Percentiles rank a stretch among this genome's conserved stretches.
Evolutionary conservation across 2,329 filamentous ascomycete genomes (phyloP).

Genomic region (Verticillium isaacii): DNA sequence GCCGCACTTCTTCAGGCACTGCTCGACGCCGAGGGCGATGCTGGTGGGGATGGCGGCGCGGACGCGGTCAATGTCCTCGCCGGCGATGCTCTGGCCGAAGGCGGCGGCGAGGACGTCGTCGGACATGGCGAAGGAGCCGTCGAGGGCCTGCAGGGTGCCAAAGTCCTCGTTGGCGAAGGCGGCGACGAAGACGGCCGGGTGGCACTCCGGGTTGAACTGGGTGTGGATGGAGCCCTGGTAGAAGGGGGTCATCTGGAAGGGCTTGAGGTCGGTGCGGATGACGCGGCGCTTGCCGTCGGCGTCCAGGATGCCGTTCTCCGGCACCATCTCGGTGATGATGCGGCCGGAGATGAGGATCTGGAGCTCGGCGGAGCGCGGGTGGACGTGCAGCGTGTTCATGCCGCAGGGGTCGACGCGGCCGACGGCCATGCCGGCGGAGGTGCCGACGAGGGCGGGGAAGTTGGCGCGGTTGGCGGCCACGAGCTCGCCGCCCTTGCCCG

Average conservation of each 20-base stretch:
- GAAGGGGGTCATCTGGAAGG: constrained; percentile 48
- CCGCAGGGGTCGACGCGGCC: constrained; percentile 47
- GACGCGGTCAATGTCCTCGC: constrained; percentile 40
- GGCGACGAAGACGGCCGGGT: constrained; percentile 44
- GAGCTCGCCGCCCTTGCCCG: constrained; percentile 40
- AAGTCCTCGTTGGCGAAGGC: constrained; percentile 45
- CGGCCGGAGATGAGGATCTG: constrained; percentile 44
- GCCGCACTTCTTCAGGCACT: constrained; percentile 34
- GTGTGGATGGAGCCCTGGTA: constrained; percentile 50
- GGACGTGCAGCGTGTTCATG: constrained; percentile 53
- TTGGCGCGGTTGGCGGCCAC: constrained; percentile 49
- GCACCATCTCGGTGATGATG: constrained; percentile 46
- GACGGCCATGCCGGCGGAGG: constrained; percentile 44
- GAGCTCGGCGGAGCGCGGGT: constrained; percentile 49
- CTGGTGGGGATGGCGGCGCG: constrained; percentile 37
- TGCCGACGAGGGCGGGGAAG: constrained; percentile 52
- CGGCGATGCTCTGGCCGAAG: constrained; percentile 39
- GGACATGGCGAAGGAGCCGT: constrained; percentile 43
- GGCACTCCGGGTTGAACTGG: constrained; percentile 52
- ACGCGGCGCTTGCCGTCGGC: constrained; percentile 24
- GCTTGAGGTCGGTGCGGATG: constrained; percentile 26
- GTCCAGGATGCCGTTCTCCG: constrained; percentile 44
- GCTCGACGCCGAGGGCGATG: constrained; percentile 40
- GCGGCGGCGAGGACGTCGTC: constrained; percentile 40
- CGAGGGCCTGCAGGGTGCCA: constrained; percentile 44